Percentiles rank a stretch among this genome's conserved stretches.
Conservation (phyloP, 345 rosid genomes). For the Eucalyptus albens region DNA sequence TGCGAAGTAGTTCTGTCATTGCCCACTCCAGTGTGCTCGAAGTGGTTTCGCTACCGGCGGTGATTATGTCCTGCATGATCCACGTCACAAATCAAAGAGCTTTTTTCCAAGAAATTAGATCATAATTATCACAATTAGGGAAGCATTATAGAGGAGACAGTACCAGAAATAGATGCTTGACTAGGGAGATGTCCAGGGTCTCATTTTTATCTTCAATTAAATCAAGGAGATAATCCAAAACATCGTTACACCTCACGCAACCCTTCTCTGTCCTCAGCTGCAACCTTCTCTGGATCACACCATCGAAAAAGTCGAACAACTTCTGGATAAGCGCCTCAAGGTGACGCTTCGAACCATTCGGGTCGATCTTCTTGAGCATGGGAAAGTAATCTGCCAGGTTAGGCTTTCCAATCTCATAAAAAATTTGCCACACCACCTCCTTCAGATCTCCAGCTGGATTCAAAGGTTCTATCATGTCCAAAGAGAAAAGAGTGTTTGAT, state of each 20-base stretch:
- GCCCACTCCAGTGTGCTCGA: not conserved
- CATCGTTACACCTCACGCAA: not conserved
- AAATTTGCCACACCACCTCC: not conserved
- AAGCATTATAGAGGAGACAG: not conserved
- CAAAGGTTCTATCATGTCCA: not conserved
- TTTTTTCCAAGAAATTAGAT: not conserved
- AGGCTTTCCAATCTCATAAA: conserved; percentile 11
- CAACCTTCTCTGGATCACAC: not conserved
- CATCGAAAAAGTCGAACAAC: not conserved
- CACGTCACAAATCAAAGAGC: not conserved
- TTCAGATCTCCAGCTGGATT: not conserved
- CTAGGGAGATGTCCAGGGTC: not conserved
- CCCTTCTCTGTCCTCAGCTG: not conserved
- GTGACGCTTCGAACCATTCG: conserved; percentile 1
- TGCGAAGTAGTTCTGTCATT: not conserved
- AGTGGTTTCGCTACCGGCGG: not conserved
- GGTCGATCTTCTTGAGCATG: conserved; percentile 6
- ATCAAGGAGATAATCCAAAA: conserved; percentile 19
- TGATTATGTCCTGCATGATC: not conserved
- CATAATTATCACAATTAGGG: not conserved
- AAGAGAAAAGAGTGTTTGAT: not conserved
- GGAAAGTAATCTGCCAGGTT: conserved; percentile 21
- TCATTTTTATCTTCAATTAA: not conserved
- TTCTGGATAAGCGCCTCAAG: not conserved
- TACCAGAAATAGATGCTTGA: not conserved